These are phyloP conservation scores for Guillardia theta DNA, from an alignment of 78 protist genomes.

Conservation along the genomic window DNA sequence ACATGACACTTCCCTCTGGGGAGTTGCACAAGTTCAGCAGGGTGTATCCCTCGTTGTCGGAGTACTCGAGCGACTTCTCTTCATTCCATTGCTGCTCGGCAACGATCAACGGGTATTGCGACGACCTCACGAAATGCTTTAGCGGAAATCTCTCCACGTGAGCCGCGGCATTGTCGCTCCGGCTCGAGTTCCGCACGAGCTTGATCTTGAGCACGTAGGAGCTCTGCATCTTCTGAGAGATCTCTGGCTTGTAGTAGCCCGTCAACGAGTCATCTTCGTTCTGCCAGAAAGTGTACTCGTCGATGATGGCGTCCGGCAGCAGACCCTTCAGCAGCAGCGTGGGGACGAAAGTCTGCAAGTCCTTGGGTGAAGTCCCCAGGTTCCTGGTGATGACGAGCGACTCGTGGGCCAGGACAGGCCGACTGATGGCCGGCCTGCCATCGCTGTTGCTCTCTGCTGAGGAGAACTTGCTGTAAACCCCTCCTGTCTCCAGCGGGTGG, in stretches of 20 bases:
- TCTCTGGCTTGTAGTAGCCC: constrained; percentile 37
- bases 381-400: neutral
- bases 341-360: constrained; percentile 40
- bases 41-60: neutral
- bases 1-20: neutral
- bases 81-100: neutral
- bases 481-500: neutral
- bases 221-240: neutral
- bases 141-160: neutral
- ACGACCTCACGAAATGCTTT: neutral
- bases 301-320: constrained; percentile 48
- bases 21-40: constrained; percentile 23
- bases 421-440: neutral
- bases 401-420: neutral
- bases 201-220: neutral
- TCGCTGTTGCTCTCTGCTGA: neutral
- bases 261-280: constrained; percentile 31
- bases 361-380: neutral
- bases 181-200: neutral
- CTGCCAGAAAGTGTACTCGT: constrained; percentile 49
- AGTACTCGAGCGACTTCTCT: neutral
- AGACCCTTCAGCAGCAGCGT: constrained; percentile 47
- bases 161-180: neutral
- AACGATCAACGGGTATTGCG: neutral
- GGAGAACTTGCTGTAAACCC: neutral